Base-by-base conservation (phyloP, 257 asterid genomes). In the Solanum lycopersicoides region DNA sequence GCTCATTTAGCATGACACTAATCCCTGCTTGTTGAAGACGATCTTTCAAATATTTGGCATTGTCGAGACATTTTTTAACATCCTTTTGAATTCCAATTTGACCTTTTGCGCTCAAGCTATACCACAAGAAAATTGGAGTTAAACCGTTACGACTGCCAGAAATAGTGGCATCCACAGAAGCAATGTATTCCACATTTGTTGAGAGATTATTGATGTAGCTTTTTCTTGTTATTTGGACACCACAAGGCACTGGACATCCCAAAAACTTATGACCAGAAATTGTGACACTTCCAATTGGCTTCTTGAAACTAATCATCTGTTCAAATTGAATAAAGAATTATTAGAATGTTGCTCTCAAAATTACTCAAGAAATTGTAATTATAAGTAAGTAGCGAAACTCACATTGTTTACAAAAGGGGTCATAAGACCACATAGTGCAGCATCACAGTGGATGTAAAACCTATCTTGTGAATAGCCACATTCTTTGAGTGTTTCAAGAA, bases 391-490 rank as follows among this genome's bases (percentile, higher is more conserved):
- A 66, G 16, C 8, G 37, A 12, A 69, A 25, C 34, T 32, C 12
- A 83, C 87, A 63, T 68, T 85, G 75, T 87, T 87, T 3, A 89
- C 63, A 69, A 90, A 90, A 2, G 91, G 92, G 56, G 86, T 30
- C 65, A 90, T 89, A 32, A 89, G 88, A 9, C 92, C 91, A 39
- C 68, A 83, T 25, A 90, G 39, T 45, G 92, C 90, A 3, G 88
- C 89, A 86, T 90, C 92, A 83, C 88, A 90, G 2, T 88, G 92
- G 12, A 90, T 89, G 47, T 89, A 89, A 75, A 89, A 89, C 25
- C 56, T 53, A 34, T 89, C 89, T 0, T 89, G 69, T 34, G 91
- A 66, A 47, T 68, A 90, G 9, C 90, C 92, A 34, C 71, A 71
- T 32, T 87, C 87, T 72, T 87, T 76, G 4, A 89, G 89, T 32